A percentile compares a stretch with the other conserved stretches of the same genome.
These are phyloP conservation scores for Echinosphaeria canescens DNA, from an alignment of 2,329 filamentous ascomycete species.

Conservation along the genomic window DNA sequence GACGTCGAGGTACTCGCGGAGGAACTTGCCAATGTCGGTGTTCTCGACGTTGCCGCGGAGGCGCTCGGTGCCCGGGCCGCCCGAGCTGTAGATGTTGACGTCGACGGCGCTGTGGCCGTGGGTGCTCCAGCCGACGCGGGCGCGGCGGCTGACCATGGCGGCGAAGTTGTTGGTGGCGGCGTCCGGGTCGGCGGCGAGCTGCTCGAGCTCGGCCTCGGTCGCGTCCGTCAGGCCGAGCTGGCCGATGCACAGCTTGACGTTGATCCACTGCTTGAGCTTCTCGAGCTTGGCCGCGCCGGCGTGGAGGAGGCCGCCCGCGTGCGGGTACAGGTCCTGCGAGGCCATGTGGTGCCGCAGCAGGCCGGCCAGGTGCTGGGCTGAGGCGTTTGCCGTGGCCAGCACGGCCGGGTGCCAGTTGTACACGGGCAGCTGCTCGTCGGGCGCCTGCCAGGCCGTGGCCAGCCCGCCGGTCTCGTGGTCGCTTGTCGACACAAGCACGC, in stretches of 20 bases:
- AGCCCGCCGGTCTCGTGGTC: conserved; percentile 95
- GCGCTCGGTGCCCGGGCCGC: conserved; percentile 36
- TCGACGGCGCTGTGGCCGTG: conserved; percentile 89
- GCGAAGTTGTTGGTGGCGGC: conserved; percentile 40
- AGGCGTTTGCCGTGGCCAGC: conserved; percentile 57
- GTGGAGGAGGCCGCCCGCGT: too few species aligned
- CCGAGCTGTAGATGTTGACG: conserved; percentile 85
- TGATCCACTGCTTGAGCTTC: conserved; percentile 39
- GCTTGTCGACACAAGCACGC: conserved; percentile 71
- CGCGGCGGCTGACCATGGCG: conserved; percentile 69
- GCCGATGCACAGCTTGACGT: conserved; percentile 39
- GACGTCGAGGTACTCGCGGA: conserved; percentile 58
- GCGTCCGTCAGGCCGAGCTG: conserved; percentile 63
- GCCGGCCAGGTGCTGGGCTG: conserved; percentile 45
- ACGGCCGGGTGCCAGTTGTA: conserved; percentile 66
- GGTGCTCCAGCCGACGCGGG: conserved; percentile 83
- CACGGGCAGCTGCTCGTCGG: conserved; percentile 23
- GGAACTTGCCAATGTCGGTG: conserved; percentile 70
- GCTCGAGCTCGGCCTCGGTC: conserved; percentile 45
- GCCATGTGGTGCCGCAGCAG: conserved; percentile 38
- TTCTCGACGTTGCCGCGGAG: conserved; percentile 85
- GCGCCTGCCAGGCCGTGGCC: conserved; percentile 52
- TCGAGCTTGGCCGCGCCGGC: conserved; percentile 10
- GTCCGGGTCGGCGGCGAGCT: conserved; percentile 35
- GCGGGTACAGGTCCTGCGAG: too few species aligned